Base-by-base conservation (phyloP, 352 stramenopile species). In the Globisporangium radiosum region DNA sequence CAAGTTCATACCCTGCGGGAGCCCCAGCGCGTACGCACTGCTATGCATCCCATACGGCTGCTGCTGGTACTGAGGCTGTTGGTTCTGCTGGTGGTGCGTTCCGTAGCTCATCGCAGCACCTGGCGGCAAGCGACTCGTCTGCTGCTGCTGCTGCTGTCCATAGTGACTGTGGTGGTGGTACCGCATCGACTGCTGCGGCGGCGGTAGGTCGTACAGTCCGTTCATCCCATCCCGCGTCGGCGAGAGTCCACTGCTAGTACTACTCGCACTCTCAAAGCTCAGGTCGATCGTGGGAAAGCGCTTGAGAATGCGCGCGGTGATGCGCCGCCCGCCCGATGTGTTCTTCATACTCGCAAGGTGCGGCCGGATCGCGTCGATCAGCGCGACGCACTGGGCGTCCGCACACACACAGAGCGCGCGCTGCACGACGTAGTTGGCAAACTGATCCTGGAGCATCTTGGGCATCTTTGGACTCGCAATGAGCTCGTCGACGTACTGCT, bases 381-480 rank as follows among this genome's bases (percentile, higher is more conserved):
- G 75, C 57, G 86, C 75, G 47, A 98, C 69, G 45, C 93, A 97
- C 74, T 98, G 94, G 51, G 94, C 81, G 57, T 98, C 94, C 13
- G 89, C 94, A 14, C 92, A 97, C 17, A 99, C 93, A 37, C 93
- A 96, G 44, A 99, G 63, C 19, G 95, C 95, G 43, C 96, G 85
- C 75, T 99, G 97, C 6, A 99, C 95, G 15, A 99, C 97, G 69
- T 99, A 99, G 77, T 99, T 99, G 6, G 95, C 97, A 68, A 98
- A 99, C 62, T 98, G 96, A 71, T 99, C 96, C 76, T 98, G 95
- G 68, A 98, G 89, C 66, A 98, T 86, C 71, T 97, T 95, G 60
- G 94, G 78, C 66, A 98, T 94, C 57, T 90, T 90, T 5, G 77
- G 75, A 52, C 79, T 91, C 38, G 56, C 68, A 56, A 79, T 92